These are phyloP conservation scores for Boletales sp. DNA, from an alignment of 768 basidiomycete genomes.

Conservation along the genomic window DNA sequence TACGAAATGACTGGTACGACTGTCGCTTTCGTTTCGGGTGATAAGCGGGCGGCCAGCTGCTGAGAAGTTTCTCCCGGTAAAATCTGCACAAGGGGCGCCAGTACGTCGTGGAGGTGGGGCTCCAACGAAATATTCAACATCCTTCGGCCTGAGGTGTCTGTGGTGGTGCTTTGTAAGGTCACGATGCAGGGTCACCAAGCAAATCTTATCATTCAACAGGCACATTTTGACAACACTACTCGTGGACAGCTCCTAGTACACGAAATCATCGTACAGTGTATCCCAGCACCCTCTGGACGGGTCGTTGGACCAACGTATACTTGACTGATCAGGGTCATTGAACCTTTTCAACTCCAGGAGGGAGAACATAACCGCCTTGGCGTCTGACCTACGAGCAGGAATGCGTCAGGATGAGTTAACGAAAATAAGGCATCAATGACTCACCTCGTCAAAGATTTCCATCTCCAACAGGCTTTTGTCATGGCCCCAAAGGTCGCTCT, in stretches of 20 bases:
- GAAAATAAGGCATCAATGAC: conserved; percentile 5
- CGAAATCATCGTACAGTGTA: no score
- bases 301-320: no score
- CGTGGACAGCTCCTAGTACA: no score
- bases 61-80: conserved; percentile 44
- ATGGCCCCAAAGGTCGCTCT: conserved; percentile 74
- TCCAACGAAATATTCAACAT: conserved; percentile 64
- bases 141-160: conserved; percentile 1
- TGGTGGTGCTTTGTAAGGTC: not conserved
- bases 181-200: not conserved
- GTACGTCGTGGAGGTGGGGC: conserved; percentile 49
- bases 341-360: conserved; percentile 57
- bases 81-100: conserved; percentile 43
- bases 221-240: no score
- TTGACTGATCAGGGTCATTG: not conserved
- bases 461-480: conserved; percentile 79
- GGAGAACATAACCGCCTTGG: conserved; percentile 64
- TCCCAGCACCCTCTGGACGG: no score
- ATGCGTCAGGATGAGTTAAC: conserved; percentile 11
- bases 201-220: no score
- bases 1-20: conserved; percentile 55
- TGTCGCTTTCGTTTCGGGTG: conserved; percentile 5
- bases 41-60: conserved; percentile 40
- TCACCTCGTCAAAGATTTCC: conserved; percentile 82
- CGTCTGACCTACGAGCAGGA: conserved; percentile 49